Evolutionary conservation across 1,284 basidiomycete species (phyloP).

Genomic region (Trichosporon sp.): DNA sequence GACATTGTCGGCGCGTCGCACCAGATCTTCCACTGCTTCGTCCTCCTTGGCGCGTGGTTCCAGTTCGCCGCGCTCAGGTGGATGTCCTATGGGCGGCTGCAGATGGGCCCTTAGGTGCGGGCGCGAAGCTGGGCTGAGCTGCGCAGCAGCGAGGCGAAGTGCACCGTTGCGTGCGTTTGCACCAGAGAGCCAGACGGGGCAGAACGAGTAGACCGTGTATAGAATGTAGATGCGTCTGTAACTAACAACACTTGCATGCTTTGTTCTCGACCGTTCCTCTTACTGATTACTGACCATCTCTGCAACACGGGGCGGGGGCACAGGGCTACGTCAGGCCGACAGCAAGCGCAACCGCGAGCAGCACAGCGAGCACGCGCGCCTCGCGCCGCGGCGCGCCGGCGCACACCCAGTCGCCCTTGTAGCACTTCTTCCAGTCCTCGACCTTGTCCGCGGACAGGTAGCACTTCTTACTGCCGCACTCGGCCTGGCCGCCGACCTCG

Average conservation of each 20-base stretch:
- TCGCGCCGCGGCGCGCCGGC: no score
- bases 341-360: not conserved
- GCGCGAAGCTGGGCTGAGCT: no score
- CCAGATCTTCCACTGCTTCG: conserved; percentile 76
- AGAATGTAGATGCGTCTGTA: not conserved
- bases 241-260: not conserved
- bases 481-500: no score
- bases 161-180: no score
- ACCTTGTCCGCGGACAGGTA: no score
- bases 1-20: conserved; percentile 77
- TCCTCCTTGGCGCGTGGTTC: conserved; percentile 68
- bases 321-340: not conserved
- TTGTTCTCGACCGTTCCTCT: not conserved
- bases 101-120: not conserved
- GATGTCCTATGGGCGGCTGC: conserved; percentile 37
- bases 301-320: no score
- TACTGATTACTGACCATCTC: no score
- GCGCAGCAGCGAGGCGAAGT: no score
- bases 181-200: no score
- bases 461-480: no score
- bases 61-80: conserved; percentile 58
- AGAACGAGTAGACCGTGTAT: not conserved
- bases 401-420: no score
- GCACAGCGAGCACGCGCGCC: not conserved
- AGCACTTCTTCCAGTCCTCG: no score